These are phyloP conservation scores for Cytospora leucostoma DNA, from an alignment of 2,329 filamentous ascomycete genomes.

Conservation along the genomic window DNA sequence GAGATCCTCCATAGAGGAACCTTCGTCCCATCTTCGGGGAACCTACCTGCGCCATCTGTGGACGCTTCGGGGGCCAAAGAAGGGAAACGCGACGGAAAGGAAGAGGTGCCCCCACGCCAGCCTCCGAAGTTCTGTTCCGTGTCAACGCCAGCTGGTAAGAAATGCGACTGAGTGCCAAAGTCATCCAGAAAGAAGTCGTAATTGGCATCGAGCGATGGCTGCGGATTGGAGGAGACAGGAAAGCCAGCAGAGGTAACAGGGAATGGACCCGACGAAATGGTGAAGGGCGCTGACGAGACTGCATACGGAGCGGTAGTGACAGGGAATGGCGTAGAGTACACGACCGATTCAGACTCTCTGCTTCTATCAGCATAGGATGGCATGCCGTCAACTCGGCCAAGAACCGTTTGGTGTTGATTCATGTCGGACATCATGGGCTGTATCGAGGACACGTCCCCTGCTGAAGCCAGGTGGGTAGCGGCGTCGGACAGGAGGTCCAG, in stretches of 20 bases:
- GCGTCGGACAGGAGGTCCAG: conserved; percentile 61
- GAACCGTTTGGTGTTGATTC: conserved; percentile 42
- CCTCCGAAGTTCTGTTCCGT: conserved; percentile 51
- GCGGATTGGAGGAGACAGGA: conserved; percentile 23
- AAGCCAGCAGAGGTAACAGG: conserved; percentile 41
- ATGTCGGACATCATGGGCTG: conserved; percentile 52
- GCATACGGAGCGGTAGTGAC: conserved; percentile 40
- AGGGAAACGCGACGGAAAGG: conserved; percentile 56
- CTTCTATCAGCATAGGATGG: conserved; percentile 49
- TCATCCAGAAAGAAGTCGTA: conserved; percentile 63
- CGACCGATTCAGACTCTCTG: conserved; percentile 47
- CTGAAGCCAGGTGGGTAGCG: conserved; percentile 54
- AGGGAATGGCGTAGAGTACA: conserved; percentile 44
- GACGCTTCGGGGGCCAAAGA: conserved; percentile 55
- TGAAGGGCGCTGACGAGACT: conserved; percentile 21
- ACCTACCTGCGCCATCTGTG: conserved; percentile 39
- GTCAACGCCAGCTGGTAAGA: conserved; percentile 47
- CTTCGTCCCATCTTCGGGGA: conserved; percentile 45
- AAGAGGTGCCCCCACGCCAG: conserved; percentile 50
- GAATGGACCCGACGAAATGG: conserved; percentile 43
- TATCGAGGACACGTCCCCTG: conserved; percentile 56
- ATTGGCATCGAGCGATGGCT: conserved; percentile 50
- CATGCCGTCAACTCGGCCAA: conserved; percentile 49
- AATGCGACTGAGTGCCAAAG: conserved; percentile 55
- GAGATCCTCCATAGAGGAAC: conserved; percentile 50